Evolutionary conservation across 345 rosid genomes (phyloP), one percentile per base, ranked within the genome.

Genomic region (Camelina sativa): DNA sequence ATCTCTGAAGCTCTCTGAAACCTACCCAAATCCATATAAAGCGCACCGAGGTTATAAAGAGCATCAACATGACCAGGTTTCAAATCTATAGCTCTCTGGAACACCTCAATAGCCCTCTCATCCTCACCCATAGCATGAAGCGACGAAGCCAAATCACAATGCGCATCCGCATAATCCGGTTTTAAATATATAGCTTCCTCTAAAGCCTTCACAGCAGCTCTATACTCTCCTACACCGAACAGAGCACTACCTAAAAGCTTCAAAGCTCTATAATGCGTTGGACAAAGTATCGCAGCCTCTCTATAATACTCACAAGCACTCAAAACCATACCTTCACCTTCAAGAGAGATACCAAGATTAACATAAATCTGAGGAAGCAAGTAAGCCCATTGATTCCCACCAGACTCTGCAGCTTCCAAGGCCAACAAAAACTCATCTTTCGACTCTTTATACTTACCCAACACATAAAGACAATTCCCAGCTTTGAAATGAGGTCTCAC

Each of bases 281-380:
- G 96, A 75, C 94, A 90, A 22, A 95, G 88, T 77, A 95, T 92
- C 23, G 97, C 99, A 79, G 99, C 97, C 78, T 95, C 99, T 73
- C 97, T 87, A 65, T 95, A 95, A 80, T 92, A 92, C 82, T 95
- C 98, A 72, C 99, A 95, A 72, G 98, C 98, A 81, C 97, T 92
- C 75, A 92, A 83, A 83, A 90, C 91, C 99, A 92, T 87, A 85
- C 99, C 99, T 86, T 95, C 99, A 3, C 92, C 98, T 87, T 95
- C 99, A 5, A 92, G 82, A 0, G 98, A 88, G 51, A 95, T 92
- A 25, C 99, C 99, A 1, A 95, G 97, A 52, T 95, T 95, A 38
- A 95, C 99, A 69, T 90, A 88, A 48, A 95, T 88, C 85, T 95
- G 99, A 76, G 99, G 99, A 79, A 92, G 96, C 79, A 92, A 78